phyloP scores from a whole-genome alignment of 441 rosid genomes.

The Syzygium syzygioides region DNA sequence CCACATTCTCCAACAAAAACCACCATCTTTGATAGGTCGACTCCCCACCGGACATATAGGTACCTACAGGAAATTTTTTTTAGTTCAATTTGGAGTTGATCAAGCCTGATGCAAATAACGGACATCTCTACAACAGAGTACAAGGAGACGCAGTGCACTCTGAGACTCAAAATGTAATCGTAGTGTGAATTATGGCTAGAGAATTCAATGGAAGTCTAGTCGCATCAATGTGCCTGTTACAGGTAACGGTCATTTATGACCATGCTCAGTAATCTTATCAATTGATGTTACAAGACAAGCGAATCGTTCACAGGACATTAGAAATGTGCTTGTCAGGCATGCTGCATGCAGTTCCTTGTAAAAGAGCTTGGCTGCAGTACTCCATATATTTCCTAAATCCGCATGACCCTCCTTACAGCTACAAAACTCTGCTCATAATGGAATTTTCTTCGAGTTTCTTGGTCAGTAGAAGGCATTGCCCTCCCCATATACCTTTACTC shows the following conservation, averaged over 20 bases:
- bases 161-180: background rate
- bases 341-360: background rate
- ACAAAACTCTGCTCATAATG: background rate
- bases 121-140: background rate
- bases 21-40: constrained; percentile 68
- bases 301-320: background rate
- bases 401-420: background rate
- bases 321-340: background rate
- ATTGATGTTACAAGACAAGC: background rate
- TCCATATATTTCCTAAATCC: background rate
- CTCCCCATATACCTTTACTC: background rate
- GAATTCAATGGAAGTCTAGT: background rate
- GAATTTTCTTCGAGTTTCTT: background rate
- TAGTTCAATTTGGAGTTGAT: background rate
- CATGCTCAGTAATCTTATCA: background rate
- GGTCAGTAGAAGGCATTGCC: background rate
- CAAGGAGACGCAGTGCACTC: background rate
- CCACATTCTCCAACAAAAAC: constrained; percentile 88
- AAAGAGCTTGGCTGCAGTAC: background rate
- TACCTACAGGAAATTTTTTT: constrained; percentile 46
- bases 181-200: background rate
- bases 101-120: background rate
- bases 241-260: background rate
- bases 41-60: constrained; percentile 80
- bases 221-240: background rate